Evolutionary conservation across 768 basidiomycete species (phyloP).

Genomic region (Clitopilus hobsonii): DNA sequence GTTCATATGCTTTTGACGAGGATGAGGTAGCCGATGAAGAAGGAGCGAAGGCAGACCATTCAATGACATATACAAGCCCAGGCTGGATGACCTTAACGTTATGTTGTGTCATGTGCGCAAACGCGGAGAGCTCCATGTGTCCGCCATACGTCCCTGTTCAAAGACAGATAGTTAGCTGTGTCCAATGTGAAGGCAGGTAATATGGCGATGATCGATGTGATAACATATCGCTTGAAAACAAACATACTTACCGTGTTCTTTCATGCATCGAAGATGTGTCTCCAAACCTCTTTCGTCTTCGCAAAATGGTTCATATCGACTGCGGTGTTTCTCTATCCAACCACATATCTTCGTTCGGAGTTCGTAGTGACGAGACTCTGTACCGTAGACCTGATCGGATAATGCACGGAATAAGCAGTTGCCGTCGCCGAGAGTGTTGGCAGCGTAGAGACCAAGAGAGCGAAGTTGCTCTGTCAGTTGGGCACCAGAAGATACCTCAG

Average conservation of each 20-base stretch:
- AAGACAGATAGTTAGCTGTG: conserved; percentile 1
- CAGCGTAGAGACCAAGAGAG: conserved; percentile 80
- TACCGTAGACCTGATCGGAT: conserved; percentile 82
- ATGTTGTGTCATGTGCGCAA: conserved; percentile 72
- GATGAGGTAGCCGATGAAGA: conserved; percentile 20
- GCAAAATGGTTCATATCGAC: conserved; percentile 82
- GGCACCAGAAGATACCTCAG: conserved; percentile 28
- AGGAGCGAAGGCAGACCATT: conserved; percentile 60
- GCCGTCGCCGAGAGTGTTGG: conserved; percentile 81
- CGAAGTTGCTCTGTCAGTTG: conserved; percentile 71
- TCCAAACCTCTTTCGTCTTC: conserved; percentile 77
- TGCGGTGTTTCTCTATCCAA: conserved; percentile 66
- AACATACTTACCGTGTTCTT: conserved; percentile 57
- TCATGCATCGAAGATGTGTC: conserved; percentile 72
- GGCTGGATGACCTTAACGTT: conserved; percentile 93
- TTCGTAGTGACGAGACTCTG: conserved; percentile 60
- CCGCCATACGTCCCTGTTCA: conserved; percentile 80
- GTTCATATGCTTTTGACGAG: conserved; percentile 10
- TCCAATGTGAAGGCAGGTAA: neutral
- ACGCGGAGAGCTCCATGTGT: conserved; percentile 90
- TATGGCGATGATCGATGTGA: conserved; percentile 5
- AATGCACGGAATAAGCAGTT: conserved; percentile 93
- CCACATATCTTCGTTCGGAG: conserved; percentile 77
- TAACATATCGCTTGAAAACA: neutral
- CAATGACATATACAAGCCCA: conserved; percentile 85